Evolutionary conservation across 805 yeast species (phyloP), one percentile per base, ranked within the genome.

Genomic region (Torulaspora delbrueckii): DNA sequence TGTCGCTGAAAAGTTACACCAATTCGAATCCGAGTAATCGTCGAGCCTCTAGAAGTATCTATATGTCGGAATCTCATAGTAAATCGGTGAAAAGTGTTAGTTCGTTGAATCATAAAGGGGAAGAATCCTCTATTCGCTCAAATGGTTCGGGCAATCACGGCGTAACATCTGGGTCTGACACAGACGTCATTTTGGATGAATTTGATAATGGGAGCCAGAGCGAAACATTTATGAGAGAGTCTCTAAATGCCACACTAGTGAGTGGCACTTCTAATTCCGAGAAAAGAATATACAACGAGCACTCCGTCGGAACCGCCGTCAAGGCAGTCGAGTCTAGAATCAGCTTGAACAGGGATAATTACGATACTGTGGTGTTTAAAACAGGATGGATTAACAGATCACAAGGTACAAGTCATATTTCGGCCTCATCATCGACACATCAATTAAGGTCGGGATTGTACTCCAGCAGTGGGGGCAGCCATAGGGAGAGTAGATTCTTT

Each of bases 341-440:
- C n/a, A 42, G 49, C 22, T 37, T 60, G 33, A 53, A 52, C 40
- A 47, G 45, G 23, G 69, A 63, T 2, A 70, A 65, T 39, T 73
- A 69, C 39, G 77, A 73, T 50, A 34, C 58, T 2, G 59, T 63
- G 0, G 59, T 71, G 12, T 63, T 76, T 51, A 81, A 77, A 60
- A 67, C 70, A 0, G 82, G 83, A 4, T 82, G 86, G 86, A 52
- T 82, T 13, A 82, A 82, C 57, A 73, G 71, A 50, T 69, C 77
- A 2, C 62, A 65, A 26, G 68, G 69, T 33, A 53, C 56, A 27
- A n/a, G 33, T 18, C 40, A 34, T 16, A 31, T 34, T 25, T 34
- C 40, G 13, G 25, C 22, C 8, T 43, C 46, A 12, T 12, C 22
- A 3, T 43, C 46, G 18, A 19, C 40, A 7, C 36, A 35, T 24